Base-by-base conservation (phyloP, 2,329 filamentous ascomycete species). In the Aspergillus bombycis region DNA sequence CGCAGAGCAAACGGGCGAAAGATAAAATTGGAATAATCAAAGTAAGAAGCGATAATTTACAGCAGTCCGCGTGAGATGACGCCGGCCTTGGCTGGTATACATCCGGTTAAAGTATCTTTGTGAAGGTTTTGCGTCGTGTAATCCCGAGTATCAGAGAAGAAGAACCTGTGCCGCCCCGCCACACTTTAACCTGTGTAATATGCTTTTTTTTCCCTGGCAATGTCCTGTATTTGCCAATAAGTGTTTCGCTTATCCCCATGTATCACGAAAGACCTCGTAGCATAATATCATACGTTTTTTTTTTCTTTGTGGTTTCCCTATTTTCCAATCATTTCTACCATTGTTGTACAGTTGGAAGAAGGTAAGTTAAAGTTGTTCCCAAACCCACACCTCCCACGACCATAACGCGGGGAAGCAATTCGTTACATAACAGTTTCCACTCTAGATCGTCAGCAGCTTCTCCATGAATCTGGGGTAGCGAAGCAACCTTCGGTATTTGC, bases 341-440 rank as follows among this genome's bases (percentile, higher is more conserved):
- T 34, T 23, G 12, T 36, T 8, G 7, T n/a, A 54, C n/a, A 34
- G 52, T 54, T 9, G 34, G 41, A 10, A 14, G 55, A 60, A 57
- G 52, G 46, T 57, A 57, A 58, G 58, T 60, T 62, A 65, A 55
- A 62, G 57, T 65, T 62, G 53, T 30, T 46, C 28, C 53, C 43
- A 46, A 56, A 59, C 53, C 60, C 54, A 60, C 61, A 48, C 53
- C 38, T 34, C 30, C 43, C 45, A 19, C 55, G 28, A 60, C 56
- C 58, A 65, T 63, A 73, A 68, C 71, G 71, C 67, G 72, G 72
- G 71, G 72, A 62, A 57, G 54, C 54, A 72, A 52, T 63, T 61
- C 69, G 63, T 74, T 74, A 74, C 61, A 65, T 74, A 74, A 74
- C 67, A 69, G 70, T 65, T 74, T 74, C 69, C 72, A 74, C 71